These are phyloP conservation scores for Luvunga scandens DNA, from an alignment of 345 rosid species.

Conservation along the genomic window DNA sequence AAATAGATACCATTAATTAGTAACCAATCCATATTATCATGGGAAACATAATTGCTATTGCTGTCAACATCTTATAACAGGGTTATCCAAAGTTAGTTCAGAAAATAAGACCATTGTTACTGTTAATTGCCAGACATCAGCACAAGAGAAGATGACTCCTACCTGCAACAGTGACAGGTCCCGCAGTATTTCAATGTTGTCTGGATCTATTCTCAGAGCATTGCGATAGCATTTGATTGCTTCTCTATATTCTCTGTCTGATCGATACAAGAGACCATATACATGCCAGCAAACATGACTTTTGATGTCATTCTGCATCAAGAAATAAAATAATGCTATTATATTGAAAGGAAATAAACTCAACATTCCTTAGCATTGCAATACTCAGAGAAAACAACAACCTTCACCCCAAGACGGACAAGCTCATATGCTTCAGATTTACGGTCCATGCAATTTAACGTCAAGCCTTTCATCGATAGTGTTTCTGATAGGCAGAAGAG, in stretches of 20 bases:
- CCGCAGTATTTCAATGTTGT: constrained; percentile 92
- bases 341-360: constrained; percentile 8
- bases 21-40: not conserved
- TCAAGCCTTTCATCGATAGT: constrained; percentile 96
- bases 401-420: constrained; percentile 95
- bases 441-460: constrained; percentile 98
- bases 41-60: not conserved
- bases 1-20: not conserved
- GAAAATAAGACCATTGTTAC: not conserved
- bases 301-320: constrained; percentile 91
- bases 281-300: constrained; percentile 99
- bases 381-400: constrained; percentile 26
- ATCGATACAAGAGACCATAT: constrained; percentile 94
- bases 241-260: constrained; percentile 98
- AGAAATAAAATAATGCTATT: constrained; percentile 16
- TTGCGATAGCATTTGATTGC: constrained; percentile 98
- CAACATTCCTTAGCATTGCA: not conserved
- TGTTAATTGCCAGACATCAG: not conserved
- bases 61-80: not conserved
- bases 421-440: constrained; percentile 97
- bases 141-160: not conserved
- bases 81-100: not conserved
- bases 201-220: constrained; percentile 95
- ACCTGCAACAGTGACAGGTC: constrained; percentile 98
- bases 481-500: constrained; percentile 60